Evolutionary conservation across 2,329 filamentous ascomycete genomes (phyloP).

Genomic region (Proliferodiscus dingleyae): DNA sequence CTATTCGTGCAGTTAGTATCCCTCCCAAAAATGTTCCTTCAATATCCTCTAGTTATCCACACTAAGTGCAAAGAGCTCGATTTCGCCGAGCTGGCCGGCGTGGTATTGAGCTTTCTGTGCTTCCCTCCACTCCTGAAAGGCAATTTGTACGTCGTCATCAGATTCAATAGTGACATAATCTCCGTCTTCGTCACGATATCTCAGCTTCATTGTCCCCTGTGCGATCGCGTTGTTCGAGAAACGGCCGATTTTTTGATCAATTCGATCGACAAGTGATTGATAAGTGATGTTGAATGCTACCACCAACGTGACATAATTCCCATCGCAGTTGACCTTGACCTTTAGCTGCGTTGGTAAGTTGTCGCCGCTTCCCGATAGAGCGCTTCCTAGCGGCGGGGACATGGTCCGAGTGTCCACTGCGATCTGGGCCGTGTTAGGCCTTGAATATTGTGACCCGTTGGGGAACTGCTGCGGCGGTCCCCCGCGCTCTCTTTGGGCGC

Average conservation of each 20-base stretch:
- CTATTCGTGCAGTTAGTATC: not conserved
- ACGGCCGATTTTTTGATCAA: constrained; percentile 88
- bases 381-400: constrained; percentile 39
- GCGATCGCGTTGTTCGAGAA: constrained; percentile 82
- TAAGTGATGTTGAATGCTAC: constrained; percentile 94
- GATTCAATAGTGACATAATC: constrained; percentile 92
- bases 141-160: constrained; percentile 94
- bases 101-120: constrained; percentile 57
- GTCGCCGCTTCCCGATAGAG: constrained; percentile 38
- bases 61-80: constrained; percentile 76
- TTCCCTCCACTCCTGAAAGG: constrained; percentile 91
- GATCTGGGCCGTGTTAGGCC: constrained; percentile 26
- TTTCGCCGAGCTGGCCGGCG: constrained; percentile 75
- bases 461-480: constrained; percentile 36
- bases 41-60: constrained; percentile 23
- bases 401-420: constrained; percentile 35
- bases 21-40: constrained; percentile 7
- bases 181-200: constrained; percentile 87
- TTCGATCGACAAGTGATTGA: constrained; percentile 87
- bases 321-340: constrained; percentile 90
- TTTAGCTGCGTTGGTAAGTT: constrained; percentile 73
- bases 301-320: constrained; percentile 91
- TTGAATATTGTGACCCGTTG: constrained; percentile 31
- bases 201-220: constrained; percentile 76
- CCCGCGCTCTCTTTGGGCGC: constrained; percentile 57